Evolutionary conservation across 2,329 filamentous ascomycete genomes (phyloP).

Genomic region (Arthrobotrys megalospora): DNA sequence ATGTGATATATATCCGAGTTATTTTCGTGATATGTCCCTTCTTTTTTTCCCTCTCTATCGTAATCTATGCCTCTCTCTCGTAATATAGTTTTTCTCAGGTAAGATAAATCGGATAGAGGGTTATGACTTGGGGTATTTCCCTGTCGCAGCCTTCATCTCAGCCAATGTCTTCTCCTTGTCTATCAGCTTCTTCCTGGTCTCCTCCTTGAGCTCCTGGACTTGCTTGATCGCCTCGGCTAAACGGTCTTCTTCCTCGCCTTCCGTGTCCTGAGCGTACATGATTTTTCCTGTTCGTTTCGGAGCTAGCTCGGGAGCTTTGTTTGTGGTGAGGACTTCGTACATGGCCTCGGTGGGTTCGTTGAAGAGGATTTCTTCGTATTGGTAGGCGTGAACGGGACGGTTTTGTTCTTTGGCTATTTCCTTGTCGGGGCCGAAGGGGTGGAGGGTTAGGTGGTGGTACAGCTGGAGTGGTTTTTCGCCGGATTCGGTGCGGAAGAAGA

Average conservation of each 20-base stretch:
- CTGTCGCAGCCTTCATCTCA: constrained; percentile 63
- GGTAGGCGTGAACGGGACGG: constrained; percentile 79
- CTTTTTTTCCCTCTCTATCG: constrained; percentile 1
- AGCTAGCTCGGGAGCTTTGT: constrained; percentile 59
- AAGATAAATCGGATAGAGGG: neutral
- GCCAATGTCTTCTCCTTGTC: constrained; percentile 64
- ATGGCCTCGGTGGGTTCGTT: constrained; percentile 96
- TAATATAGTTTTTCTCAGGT: too few species aligned
- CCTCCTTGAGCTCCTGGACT: constrained; percentile 64
- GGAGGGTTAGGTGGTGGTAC: constrained; percentile 91
- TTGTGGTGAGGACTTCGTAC: constrained; percentile 82
- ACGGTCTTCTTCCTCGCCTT: constrained; percentile 64
- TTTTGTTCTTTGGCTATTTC: constrained; percentile 72
- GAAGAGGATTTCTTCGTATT: constrained; percentile 94
- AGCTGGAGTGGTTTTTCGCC: constrained; percentile 96
- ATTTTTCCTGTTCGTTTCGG: constrained; percentile 60
- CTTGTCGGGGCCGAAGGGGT: constrained; percentile 84
- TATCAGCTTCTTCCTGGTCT: constrained; percentile 63
- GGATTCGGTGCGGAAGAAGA: constrained; percentile 90
- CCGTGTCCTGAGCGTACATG: constrained; percentile 64
- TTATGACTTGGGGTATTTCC: constrained; percentile 54
- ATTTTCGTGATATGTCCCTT: constrained; percentile 31
- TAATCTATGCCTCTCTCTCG: neutral
- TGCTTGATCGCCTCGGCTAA: constrained; percentile 63
- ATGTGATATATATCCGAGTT: constrained; percentile 28